Percentiles rank a stretch among this genome's conserved stretches.
phyloP scores from a whole-genome alignment of 805 yeast species.

The Sporopachydermia lactativora region DNA sequence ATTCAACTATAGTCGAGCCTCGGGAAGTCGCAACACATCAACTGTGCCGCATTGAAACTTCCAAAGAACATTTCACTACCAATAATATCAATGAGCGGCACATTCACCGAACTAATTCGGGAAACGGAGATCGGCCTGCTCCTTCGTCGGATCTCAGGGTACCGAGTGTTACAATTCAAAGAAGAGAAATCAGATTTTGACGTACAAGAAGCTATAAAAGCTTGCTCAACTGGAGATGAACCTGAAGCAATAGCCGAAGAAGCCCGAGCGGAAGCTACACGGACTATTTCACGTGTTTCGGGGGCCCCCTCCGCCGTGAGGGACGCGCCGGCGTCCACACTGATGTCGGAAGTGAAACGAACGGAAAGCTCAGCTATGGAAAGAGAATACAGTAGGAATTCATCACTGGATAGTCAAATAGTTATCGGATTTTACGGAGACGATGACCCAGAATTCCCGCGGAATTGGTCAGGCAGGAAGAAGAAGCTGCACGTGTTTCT shows the following conservation, averaged over 20 bases:
- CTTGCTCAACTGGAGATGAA: background rate
- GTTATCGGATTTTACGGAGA: conserved; percentile 13
- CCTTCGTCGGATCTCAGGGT: conserved; percentile 1
- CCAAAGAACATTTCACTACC: no score
- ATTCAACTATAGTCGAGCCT: no score
- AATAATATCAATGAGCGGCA: no score
- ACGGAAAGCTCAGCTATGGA: background rate
- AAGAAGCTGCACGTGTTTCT: conserved; percentile 26
- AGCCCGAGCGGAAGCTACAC: background rate
- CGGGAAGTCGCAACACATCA: no score
- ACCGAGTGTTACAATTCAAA: conserved; percentile 1
- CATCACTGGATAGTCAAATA: background rate
- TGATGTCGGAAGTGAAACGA: no score
- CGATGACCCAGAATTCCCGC: conserved; percentile 40
- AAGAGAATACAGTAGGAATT: no score
- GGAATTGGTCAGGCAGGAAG: conserved; percentile 31
- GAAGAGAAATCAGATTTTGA: conserved; percentile 5
- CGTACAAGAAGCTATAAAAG: background rate
- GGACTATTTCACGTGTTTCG: background rate
- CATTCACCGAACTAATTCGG: no score
- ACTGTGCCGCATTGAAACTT: no score
- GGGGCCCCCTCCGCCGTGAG: no score
- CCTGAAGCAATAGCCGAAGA: background rate
- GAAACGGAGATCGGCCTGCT: conserved; percentile 5
- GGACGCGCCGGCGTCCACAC: no score